These are phyloP conservation scores for Mycena epipterygia DNA, from an alignment of 768 basidiomycete species.

Conservation along the genomic window DNA sequence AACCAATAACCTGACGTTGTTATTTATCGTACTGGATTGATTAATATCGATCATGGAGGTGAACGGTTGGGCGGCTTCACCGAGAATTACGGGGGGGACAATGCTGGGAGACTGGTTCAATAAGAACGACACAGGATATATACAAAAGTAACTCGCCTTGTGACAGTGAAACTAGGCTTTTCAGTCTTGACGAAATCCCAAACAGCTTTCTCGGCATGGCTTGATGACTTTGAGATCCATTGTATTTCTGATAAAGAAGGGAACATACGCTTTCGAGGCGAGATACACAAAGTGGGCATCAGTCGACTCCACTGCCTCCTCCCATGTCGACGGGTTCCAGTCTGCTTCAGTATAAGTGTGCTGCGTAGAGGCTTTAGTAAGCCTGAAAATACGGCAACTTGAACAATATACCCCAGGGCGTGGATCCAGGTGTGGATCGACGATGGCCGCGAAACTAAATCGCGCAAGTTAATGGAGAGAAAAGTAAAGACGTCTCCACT, in stretches of 20 bases:
- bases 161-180: conserved; percentile 9
- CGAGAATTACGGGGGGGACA: conserved; percentile 24
- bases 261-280: conserved; percentile 16
- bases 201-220: conserved; percentile 19
- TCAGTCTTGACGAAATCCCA: conserved; percentile 13
- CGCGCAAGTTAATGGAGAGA: background rate
- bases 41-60: conserved; percentile 24
- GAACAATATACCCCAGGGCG: conserved; percentile 6
- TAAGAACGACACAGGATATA: background rate
- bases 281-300: conserved; percentile 24
- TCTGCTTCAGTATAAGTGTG: conserved; percentile 21
- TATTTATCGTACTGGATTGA: conserved; percentile 8
- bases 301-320: conserved; percentile 15
- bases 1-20: no score
- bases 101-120: background rate
- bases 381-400: background rate
- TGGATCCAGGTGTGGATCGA: conserved; percentile 16
- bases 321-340: conserved; percentile 24
- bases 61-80: conserved; percentile 24
- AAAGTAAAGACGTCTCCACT: background rate
- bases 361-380: background rate
- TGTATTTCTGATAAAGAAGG: background rate
- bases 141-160: background rate
- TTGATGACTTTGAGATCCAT: background rate
- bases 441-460: conserved; percentile 17